These are phyloP conservation scores for Penicillium herquei DNA, from an alignment of 495 filamentous ascomycete species.

Conservation along the genomic window DNA sequence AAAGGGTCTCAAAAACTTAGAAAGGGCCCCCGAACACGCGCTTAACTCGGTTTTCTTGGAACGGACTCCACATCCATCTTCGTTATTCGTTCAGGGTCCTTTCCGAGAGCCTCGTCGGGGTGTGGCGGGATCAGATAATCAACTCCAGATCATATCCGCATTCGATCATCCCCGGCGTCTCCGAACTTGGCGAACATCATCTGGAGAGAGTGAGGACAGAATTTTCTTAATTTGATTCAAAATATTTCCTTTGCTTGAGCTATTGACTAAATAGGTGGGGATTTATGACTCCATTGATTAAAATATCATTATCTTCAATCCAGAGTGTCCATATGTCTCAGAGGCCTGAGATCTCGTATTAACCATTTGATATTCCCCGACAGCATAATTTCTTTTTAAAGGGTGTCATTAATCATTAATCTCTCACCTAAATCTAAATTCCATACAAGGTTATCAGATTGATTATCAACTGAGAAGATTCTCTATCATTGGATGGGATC, in stretches of 20 bases:
- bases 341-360: too few species aligned
- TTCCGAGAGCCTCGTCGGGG: background rate
- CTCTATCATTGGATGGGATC: background rate
- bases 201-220: too few species aligned
- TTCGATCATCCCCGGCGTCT: slow-evolving; percentile 3
- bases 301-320: too few species aligned
- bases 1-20: background rate
- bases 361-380: too few species aligned
- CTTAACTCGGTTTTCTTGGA: slow-evolving; percentile 1
- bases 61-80: background rate
- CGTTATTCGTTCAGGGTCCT: background rate
- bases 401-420: too few species aligned
- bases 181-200: too few species aligned
- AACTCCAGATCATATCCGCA: background rate
- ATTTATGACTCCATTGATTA: background rate
- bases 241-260: too few species aligned
- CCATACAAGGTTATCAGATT: slow-evolving; percentile 4
- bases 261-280: too few species aligned
- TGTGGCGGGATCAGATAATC: slow-evolving; percentile 12
- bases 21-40: background rate
- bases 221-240: too few species aligned
- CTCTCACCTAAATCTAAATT: background rate
- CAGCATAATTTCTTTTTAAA: too few species aligned
- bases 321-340: too few species aligned
- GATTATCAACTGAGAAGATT: slow-evolving; percentile 1